A percentile compares a stretch with the other conserved stretches of the same genome.
These are phyloP conservation scores for Halenospora varia DNA, from an alignment of 495 filamentous ascomycete species.

Conservation along the genomic window DNA sequence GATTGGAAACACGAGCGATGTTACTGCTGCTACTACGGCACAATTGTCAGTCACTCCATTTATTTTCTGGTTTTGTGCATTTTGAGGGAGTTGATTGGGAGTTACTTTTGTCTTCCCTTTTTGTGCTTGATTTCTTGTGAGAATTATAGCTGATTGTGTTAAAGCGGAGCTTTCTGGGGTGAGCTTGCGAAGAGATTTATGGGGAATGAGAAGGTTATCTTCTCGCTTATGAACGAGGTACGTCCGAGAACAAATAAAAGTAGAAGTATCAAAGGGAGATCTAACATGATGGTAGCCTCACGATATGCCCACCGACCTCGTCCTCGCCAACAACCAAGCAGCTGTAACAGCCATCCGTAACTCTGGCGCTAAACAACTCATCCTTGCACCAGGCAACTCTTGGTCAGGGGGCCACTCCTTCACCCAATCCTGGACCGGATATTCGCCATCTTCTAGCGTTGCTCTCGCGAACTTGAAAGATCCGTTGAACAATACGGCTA, in stretches of 20 bases:
- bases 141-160: too few relatives aligned
- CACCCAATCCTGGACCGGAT: conserved; percentile 32
- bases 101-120: too few relatives aligned
- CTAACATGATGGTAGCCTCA: too few relatives aligned
- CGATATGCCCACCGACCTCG: conserved; percentile 42
- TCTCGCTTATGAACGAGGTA: conserved; percentile 38
- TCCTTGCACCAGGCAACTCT: conserved; percentile 45
- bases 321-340: conserved; percentile 45
- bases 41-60: conserved; percentile 31
- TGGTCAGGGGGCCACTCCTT: conserved; percentile 47
- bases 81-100: too few relatives aligned
- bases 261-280: background rate
- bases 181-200: conserved; percentile 45
- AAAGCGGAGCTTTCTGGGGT: conserved; percentile 43
- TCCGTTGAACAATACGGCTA: conserved; percentile 37
- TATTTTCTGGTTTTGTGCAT: too few relatives aligned
- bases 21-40: conserved; percentile 38
- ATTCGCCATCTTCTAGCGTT: conserved; percentile 35
- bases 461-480: conserved; percentile 41
- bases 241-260: background rate
- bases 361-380: conserved; percentile 33
- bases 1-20: conserved; percentile 43
- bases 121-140: too few relatives aligned
- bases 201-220: conserved; percentile 47
- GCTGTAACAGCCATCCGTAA: conserved; percentile 45